Percentiles rank a stretch among this genome's conserved stretches.
Evolutionary conservation across 768 basidiomycete genomes (phyloP).

Genomic region (Antrodiella citrinella): DNA sequence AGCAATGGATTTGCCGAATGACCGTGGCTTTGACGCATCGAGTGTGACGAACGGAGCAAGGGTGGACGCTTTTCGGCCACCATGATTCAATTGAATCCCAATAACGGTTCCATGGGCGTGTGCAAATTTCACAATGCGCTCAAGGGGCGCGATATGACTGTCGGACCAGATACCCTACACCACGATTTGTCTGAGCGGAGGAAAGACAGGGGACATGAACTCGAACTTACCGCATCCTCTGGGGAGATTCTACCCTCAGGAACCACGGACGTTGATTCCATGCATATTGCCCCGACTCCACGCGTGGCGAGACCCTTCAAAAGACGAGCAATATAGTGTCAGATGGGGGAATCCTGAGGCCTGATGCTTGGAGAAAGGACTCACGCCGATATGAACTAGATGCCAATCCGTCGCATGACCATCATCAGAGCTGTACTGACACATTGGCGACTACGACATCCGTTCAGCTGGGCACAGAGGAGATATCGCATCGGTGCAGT

Average conservation of each 20-base stretch:
- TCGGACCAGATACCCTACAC: constrained; percentile 70
- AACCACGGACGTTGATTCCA: constrained; percentile 69
- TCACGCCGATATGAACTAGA: constrained; percentile 65
- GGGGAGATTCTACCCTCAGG: constrained; percentile 75
- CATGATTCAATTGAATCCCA: constrained; percentile 76
- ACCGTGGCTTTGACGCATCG: constrained; percentile 26
- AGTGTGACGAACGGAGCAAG: constrained; percentile 58
- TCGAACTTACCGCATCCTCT: constrained; percentile 48
- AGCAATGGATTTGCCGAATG: constrained; percentile 28
- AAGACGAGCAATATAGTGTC: too few species aligned
- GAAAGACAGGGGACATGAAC: background rate
- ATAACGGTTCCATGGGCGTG: constrained; percentile 64
- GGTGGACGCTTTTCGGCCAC: constrained; percentile 66
- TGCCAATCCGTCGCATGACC: constrained; percentile 83
- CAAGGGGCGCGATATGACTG: constrained; percentile 61
- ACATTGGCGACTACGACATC: constrained; percentile 59
- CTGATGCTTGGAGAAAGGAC: constrained; percentile 7
- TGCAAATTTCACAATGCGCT: constrained; percentile 65
- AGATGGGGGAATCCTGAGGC: too few species aligned
- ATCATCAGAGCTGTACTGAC: constrained; percentile 68
- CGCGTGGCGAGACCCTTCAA: constrained; percentile 54
- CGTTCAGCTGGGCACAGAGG: background rate
- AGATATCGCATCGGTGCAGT: background rate
- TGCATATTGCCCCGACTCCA: constrained; percentile 59
- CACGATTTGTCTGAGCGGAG: background rate